phyloP scores from a whole-genome alignment of 2,329 filamentous ascomycete genomes.

The Colletotrichum ledebouriae region DNA sequence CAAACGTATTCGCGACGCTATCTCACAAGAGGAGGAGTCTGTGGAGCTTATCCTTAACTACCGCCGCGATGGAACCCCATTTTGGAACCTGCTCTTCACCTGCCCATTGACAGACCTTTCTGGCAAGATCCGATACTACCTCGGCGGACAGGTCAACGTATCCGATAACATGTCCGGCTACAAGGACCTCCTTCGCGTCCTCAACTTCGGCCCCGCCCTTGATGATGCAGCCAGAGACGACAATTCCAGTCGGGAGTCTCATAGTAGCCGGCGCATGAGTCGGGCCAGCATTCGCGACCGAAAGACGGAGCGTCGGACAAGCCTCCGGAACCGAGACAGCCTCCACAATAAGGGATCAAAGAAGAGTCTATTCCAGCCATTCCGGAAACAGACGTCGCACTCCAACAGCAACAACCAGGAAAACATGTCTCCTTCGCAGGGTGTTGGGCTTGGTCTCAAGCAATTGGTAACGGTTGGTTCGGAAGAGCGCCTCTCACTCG shows the following conservation, averaged over 20 bases:
- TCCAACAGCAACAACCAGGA: slow-evolving; percentile 39
- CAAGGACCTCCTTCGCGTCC: slow-evolving; percentile 64
- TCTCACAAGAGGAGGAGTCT: slow-evolving; percentile 58
- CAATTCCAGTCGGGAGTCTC: slow-evolving; percentile 26
- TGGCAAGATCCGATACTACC: slow-evolving; percentile 64
- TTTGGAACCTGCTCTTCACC: slow-evolving; percentile 69
- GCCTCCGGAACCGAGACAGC: slow-evolving; percentile 37
- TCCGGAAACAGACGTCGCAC: slow-evolving; percentile 47
- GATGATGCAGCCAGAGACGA: slow-evolving; percentile 30
- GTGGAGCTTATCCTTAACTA: slow-evolving; percentile 67
- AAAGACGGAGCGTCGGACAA: slow-evolving; percentile 37
- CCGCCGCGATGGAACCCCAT: slow-evolving; percentile 63
- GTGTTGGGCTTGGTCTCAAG: slow-evolving; percentile 20
- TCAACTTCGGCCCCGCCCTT: slow-evolving; percentile 54
- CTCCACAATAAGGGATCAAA: slow-evolving; percentile 46
- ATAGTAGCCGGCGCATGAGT: slow-evolving; percentile 32
- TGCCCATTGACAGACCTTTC: slow-evolving; percentile 63
- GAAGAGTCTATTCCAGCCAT: slow-evolving; percentile 53
- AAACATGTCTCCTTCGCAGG: slow-evolving; percentile 22
- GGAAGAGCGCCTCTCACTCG: slow-evolving; percentile 15
- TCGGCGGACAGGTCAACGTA: slow-evolving; percentile 70
- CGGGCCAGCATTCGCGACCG: slow-evolving; percentile 36
- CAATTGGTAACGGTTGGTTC: slow-evolving; percentile 3
- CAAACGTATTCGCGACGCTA: slow-evolving; percentile 56
- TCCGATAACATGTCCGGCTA: slow-evolving; percentile 65